Evolutionary conservation across 1,284 basidiomycete genomes (phyloP), one percentile per base, ranked within the genome.

Genomic region (Ceratobasidium sp.): DNA sequence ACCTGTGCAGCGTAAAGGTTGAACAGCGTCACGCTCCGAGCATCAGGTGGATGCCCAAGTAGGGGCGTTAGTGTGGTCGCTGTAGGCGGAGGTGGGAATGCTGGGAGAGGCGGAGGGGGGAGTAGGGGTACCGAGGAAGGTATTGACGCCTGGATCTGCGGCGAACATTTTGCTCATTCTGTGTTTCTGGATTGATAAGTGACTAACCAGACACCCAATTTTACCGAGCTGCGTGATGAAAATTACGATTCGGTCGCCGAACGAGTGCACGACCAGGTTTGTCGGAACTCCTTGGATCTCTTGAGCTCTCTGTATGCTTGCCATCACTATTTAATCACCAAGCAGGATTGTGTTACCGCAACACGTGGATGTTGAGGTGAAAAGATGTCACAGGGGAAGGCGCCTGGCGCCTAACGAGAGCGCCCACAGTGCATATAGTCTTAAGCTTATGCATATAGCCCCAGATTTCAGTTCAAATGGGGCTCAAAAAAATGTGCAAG

Each of bases 181-280:
- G 52, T 64, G 35, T 30, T 70, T n/a, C 48, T 50, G 18, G 30
- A 18, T 64, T 8, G 27, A 23, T 35, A 62, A 77, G 35, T 62
- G 52, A 85, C 86, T 82, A 83, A 96, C 94, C 85, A 98, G 83
- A 82, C 89, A 92, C 76, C 96, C 96, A 16, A 97, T 91, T 89
- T 95, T 96, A 41, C 94, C 94, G 73, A 94, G 81, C 84, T 97
- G 96, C 1, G 95, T 96, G 70, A 98, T 87, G 38, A 97, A 86
- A 23, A 97, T 90, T 27, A 98, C 85, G 10, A 91, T 86, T 52
- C 94, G 89, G 85, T 98, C 96, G 69, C 90, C 89, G 83, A 91
- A 97, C 0, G 87, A 86, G 81, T 97, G 94, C 1, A 97, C 83
- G 44, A 96, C 80, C 18, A 97, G 85, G 78, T 96, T 92, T 0